Conservation (phyloP, 1,284 basidiomycete species). For the Pseudozyma tsukubaensis region DNA sequence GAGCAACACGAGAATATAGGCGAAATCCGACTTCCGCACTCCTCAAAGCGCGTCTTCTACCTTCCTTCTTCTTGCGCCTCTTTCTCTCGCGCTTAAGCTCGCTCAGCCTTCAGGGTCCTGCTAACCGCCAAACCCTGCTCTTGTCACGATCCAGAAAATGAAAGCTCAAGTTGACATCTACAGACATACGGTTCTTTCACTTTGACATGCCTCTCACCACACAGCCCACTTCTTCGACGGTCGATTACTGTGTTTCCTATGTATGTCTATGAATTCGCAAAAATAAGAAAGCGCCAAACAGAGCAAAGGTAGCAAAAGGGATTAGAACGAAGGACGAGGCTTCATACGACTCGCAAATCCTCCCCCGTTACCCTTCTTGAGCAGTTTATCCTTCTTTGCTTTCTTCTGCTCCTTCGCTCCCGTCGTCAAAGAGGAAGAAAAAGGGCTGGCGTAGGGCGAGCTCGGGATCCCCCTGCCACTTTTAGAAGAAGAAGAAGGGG, state of each 20-base stretch:
- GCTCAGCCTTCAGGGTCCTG: too few relatives aligned
- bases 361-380: conserved; percentile 8
- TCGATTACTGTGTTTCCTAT: not conserved
- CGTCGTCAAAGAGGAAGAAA: conserved; percentile 1
- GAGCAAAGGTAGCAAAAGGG: not conserved
- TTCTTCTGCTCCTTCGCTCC: conserved; percentile 21
- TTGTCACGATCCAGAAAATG: too few relatives aligned
- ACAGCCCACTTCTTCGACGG: too few relatives aligned
- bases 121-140: too few relatives aligned
- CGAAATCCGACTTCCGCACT: not conserved
- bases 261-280: conserved; percentile 7
- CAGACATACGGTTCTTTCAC: too few relatives aligned
- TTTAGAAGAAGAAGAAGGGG: conserved; percentile 1
- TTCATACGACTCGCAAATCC: conserved; percentile 38
- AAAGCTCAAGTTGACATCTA: too few relatives aligned
- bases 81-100: too few relatives aligned
- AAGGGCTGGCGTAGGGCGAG: conserved; percentile 36
- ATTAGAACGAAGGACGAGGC: conserved; percentile 9
- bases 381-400: conserved; percentile 20
- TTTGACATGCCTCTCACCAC: too few relatives aligned
- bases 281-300: not conserved
- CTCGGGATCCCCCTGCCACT: conserved; percentile 19
- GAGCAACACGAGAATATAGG: not conserved
- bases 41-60: not conserved
- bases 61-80: too few relatives aligned